A percentile compares a stretch with the other conserved stretches of the same genome.
Conservation (phyloP, 2,329 filamentous ascomycete species). For the Colletotrichum theobromicola region DNA sequence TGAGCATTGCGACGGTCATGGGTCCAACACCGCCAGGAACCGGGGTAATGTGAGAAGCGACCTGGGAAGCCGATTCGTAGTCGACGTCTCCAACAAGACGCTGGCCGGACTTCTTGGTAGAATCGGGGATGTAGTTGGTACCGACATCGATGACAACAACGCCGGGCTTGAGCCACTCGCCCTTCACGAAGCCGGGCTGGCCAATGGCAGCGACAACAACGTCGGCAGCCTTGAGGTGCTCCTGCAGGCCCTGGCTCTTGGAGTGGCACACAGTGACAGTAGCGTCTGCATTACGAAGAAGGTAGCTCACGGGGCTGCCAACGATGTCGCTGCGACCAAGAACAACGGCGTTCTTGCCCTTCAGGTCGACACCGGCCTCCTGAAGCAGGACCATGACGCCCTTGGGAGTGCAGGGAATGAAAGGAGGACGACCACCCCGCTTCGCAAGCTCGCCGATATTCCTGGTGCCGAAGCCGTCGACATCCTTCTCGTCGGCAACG, state of each 20-base stretch:
- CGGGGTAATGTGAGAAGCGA: constrained; percentile 92
- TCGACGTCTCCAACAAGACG: constrained; percentile 95
- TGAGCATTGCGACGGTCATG: constrained; percentile 98
- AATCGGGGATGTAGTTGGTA: constrained; percentile 92
- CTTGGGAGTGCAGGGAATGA: constrained; percentile 95
- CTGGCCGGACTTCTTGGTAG: constrained; percentile 89
- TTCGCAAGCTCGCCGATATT: constrained; percentile 99
- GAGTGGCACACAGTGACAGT: constrained; percentile 98
- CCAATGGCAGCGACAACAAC: constrained; percentile 93
- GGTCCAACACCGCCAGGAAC: constrained; percentile 96
- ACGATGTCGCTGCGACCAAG: constrained; percentile 97
- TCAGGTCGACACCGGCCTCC: constrained; percentile 81
- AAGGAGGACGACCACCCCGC: constrained; percentile 86
- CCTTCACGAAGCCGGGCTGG: constrained; percentile 84
- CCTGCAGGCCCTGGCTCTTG: constrained; percentile 75
- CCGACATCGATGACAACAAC: constrained; percentile 98
- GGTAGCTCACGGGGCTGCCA: constrained; percentile 93
- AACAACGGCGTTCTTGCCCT: constrained; percentile 93
- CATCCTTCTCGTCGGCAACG: constrained; percentile 93
- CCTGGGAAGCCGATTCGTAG: constrained; percentile 80
- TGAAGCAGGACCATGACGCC: constrained; percentile 93
- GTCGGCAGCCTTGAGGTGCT: constrained; percentile 82
- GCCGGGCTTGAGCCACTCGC: constrained; percentile 93
- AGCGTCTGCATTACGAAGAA: constrained; percentile 93
- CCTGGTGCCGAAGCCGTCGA: constrained; percentile 91